These are phyloP conservation scores for Cryptosporidium muris DNA, from an alignment of 169 alveolate species.

Conservation along the genomic window DNA sequence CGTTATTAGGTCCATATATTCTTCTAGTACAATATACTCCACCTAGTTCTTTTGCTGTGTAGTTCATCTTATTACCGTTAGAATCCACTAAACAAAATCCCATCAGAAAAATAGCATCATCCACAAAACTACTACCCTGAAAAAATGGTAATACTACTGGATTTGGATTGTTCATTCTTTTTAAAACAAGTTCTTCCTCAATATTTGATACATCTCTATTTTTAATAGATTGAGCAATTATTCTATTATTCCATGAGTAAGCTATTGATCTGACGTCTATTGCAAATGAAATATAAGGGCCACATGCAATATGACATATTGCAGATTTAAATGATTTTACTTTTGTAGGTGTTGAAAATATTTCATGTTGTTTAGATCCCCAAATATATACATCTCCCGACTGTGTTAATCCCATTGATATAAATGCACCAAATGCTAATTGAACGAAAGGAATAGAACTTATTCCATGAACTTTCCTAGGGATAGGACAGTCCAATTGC, in stretches of 20 bases:
- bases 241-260: conserved; percentile 35
- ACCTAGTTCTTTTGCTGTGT: neutral
- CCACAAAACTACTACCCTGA: conserved; percentile 47
- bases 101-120: conserved; percentile 27
- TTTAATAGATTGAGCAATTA: conserved; percentile 15
- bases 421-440: conserved; percentile 45
- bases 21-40: conserved; percentile 22
- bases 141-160: conserved; percentile 37
- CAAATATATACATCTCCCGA: conserved; percentile 61
- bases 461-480: conserved; percentile 41
- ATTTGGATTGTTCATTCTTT: conserved; percentile 30
- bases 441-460: conserved; percentile 48
- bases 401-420: conserved; percentile 33
- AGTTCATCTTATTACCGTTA: conserved; percentile 15
- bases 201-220: neutral
- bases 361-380: conserved; percentile 51
- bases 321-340: conserved; percentile 25
- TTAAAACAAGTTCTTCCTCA: conserved; percentile 11
- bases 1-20: neutral
- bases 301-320: conserved; percentile 33
- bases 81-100: conserved; percentile 37
- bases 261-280: conserved; percentile 34
- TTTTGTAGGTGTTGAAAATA: conserved; percentile 21
- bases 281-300: conserved; percentile 54
- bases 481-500: conserved; percentile 20